Conservation (phyloP, 805 yeast genomes). For the Candida jianshihensis region DNA sequence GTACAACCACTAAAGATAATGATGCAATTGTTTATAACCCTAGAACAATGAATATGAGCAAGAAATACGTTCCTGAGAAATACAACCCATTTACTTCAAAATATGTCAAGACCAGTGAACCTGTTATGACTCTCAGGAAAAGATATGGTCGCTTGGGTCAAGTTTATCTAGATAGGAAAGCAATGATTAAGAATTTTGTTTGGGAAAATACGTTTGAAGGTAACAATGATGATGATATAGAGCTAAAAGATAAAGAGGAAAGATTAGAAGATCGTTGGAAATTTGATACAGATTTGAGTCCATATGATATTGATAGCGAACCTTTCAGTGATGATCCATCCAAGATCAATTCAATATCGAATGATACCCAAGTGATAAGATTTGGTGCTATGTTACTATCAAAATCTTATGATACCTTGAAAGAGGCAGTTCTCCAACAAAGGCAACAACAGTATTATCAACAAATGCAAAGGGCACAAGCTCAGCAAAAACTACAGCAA, state of each 20-base stretch:
- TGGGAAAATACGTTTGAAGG: slow-evolving; percentile 23
- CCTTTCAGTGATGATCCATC: slow-evolving; percentile 77
- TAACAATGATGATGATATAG: slow-evolving; percentile 18
- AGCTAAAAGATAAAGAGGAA: slow-evolving; percentile 30
- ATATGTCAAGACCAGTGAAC: slow-evolving; percentile 30
- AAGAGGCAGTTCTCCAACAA: slow-evolving; percentile 70
- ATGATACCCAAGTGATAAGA: slow-evolving; percentile 81
- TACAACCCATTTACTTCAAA: slow-evolving; percentile 29
- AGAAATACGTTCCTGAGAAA: slow-evolving; percentile 26
- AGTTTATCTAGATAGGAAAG: slow-evolving; percentile 69
- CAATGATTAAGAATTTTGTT: slow-evolving; percentile 31
- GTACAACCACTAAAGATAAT: slow-evolving; percentile 21
- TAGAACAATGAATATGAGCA: no score
- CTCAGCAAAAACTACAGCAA: slow-evolving; percentile 16
- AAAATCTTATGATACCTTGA: slow-evolving; percentile 73
- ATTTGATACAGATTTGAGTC: slow-evolving; percentile 48
- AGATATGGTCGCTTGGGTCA: slow-evolving; percentile 70
- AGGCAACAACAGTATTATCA: slow-evolving; percentile 41
- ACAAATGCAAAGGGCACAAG: slow-evolving; percentile 22
- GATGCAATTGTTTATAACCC: slow-evolving; percentile 23
- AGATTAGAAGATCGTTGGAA: slow-evolving; percentile 60
- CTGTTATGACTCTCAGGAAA: slow-evolving; percentile 56
- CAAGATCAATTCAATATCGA: slow-evolving; percentile 70
- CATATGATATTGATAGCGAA: slow-evolving; percentile 31
- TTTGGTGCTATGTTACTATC: slow-evolving; percentile 88